Evolutionary conservation across 1,284 basidiomycete species (phyloP).

Genomic region (Puccinia coronata): DNA sequence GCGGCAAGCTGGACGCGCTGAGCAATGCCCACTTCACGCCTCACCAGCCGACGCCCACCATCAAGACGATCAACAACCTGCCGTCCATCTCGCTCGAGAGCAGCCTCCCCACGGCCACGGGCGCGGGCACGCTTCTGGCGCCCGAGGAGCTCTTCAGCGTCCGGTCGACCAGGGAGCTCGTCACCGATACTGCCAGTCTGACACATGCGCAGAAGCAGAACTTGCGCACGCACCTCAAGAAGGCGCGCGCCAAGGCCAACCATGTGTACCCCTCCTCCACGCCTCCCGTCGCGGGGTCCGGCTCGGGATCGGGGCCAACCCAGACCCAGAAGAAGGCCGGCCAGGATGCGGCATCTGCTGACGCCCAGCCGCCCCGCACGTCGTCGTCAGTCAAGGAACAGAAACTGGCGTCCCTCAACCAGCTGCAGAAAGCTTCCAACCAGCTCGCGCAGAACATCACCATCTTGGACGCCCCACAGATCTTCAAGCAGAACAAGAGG

Average conservation of each 20-base stretch:
- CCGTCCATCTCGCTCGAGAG: slow-evolving; percentile 85
- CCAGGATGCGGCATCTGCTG: neutral
- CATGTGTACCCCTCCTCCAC: neutral
- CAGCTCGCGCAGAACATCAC: slow-evolving; percentile 3
- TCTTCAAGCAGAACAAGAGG: neutral
- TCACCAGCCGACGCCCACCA: slow-evolving; percentile 87
- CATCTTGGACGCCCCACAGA: neutral
- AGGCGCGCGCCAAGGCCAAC: neutral
- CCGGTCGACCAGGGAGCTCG: slow-evolving; percentile 6
- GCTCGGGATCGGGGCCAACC: neutral
- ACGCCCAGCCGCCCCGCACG: neutral
- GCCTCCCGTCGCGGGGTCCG: neutral
- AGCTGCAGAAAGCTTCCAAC: slow-evolving; percentile 9
- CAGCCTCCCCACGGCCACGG: slow-evolving; percentile 78
- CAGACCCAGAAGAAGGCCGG: neutral
- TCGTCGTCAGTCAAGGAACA: slow-evolving; percentile 11
- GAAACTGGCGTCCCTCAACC: neutral
- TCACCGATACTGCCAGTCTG: slow-evolving; percentile 5
- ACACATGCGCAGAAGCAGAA: slow-evolving; percentile 45
- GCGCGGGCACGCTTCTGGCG: slow-evolving; percentile 77
- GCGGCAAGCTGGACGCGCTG: slow-evolving; percentile 85
- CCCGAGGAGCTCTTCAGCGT: slow-evolving; percentile 81
- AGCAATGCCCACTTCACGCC: slow-evolving; percentile 95
- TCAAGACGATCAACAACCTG: slow-evolving; percentile 81
- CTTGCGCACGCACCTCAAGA: slow-evolving; percentile 23